Base-by-base conservation (phyloP, 768 basidiomycete species). In the Serendipita sp. region DNA sequence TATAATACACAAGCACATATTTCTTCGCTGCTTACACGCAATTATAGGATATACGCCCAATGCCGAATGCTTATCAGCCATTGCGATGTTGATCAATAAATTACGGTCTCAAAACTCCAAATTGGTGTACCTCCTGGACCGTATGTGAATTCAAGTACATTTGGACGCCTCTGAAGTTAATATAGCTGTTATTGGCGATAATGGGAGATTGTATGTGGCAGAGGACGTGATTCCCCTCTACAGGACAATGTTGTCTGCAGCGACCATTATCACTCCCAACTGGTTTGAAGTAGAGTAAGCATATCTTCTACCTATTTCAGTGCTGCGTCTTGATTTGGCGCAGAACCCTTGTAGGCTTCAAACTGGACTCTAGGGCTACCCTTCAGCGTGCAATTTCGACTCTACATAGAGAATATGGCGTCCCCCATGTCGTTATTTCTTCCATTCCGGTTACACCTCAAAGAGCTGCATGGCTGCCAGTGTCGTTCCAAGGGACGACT, bases 201-300 rank as follows among this genome's bases (percentile, higher is more conserved):
- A 91, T 11, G 93, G 91, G 3, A 80, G 78, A 44, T 76, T 99
- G 13, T 99, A 99, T 69, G 93, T 97, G 23, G 82, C 92, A 3
- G 78, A 85, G 23, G 85, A 90, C 67, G 91, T 93, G 7, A 78
- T 98, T 66, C 91, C 92, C 0, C 80, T 91, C 44, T 98, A 99
- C 76, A 83, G 85, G 52, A 76, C 79, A 46, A 81, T 93, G 76
- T 78, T 95, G 0, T 78, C 83, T n/a, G 75, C 84, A n/a, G 87
- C 96, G 2, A 89, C 89, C 0, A 85, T 97, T 56, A 97, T 97
- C 68, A 92, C 96, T 0, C 96, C 96, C 0, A 99, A 99, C 72
- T 96, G 93, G 83, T 99, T 93, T 70, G 96, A 99, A 77, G 89
- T 88, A 67, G 95, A 98, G 92, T 94, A 72, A 73, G 85, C 74